Evolutionary conservation across 1,284 basidiomycete species (phyloP), one percentile per base, ranked within the genome.

Genomic region (Ceratobasidium sp.): DNA sequence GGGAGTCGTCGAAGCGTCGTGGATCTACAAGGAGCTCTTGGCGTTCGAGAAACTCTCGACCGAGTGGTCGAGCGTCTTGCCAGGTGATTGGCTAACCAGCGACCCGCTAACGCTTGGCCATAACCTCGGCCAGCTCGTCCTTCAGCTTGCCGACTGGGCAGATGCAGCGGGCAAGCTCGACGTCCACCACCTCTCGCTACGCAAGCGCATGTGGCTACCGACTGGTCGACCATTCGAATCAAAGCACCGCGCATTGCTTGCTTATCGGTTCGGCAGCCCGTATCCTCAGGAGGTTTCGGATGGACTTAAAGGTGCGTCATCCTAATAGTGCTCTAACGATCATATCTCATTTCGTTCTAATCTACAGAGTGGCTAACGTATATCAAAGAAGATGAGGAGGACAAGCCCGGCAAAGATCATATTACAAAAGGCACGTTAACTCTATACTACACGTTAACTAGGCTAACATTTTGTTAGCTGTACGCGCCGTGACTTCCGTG

Each of bases 11-110:
- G 26, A 58, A n/a, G 13, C n/a, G 13, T 58, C 13, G 9, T 58
- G n/a, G n/a, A n/a, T n/a, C n/a, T n/a, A n/a, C n/a, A n/a, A n/a
- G n/a, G n/a, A n/a, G n/a, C n/a, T n/a, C 9, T 9, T 58, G 9
- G 55, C 55, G 9, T 58, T 58, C 55, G 55, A 58, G 26, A n/a
- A 28, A 9, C 55, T 58, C n/a, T n/a, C 55, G 26, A 58, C 55
- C 55, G 55, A 58, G 26, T 58, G 55, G 55, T 58, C 55, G 55
- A 58, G n/a, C 55, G 13, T 9, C 12, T n/a, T 58, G 55, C 55
- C 55, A n/a, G 7, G 26, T 13, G 7, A 3, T n/a, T 61, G 55
- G 55, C 9, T 58, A 9, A n/a, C 9, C 55, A n/a, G 26, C 20
- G 55, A 10, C 9, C 18, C n/a, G 13, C 20, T n/a, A 9, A 13